Percentiles rank a stretch among this genome's conserved stretches.
phyloP scores from a whole-genome alignment of 2,329 filamentous ascomycete genomes.

The Penicillium sp. region DNA sequence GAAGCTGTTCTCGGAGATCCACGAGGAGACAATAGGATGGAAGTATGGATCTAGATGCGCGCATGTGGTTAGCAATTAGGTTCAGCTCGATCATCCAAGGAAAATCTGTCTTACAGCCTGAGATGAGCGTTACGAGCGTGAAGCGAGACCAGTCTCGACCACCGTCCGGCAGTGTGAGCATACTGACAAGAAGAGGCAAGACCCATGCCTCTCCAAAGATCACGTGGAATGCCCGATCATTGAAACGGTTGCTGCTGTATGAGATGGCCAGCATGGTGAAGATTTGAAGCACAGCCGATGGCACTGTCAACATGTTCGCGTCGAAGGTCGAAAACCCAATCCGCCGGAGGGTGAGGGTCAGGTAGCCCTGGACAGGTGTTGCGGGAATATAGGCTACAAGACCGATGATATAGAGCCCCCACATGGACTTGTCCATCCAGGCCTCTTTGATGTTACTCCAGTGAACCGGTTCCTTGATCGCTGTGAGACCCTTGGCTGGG shows the following conservation, averaged over 20 bases:
- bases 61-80: background rate
- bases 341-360: conserved; percentile 37
- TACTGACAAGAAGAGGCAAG: conserved; percentile 46
- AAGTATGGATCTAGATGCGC: background rate
- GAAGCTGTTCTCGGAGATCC: conserved; percentile 3
- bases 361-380: conserved; percentile 19
- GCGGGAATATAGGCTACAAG: conserved; percentile 32
- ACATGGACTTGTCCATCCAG: conserved; percentile 49
- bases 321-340: conserved; percentile 47
- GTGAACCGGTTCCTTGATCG: conserved; percentile 48
- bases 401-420: conserved; percentile 46
- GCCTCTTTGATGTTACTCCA: conserved; percentile 17
- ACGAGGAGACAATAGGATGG: background rate
- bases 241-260: conserved; percentile 48
- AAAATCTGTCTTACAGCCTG: background rate
- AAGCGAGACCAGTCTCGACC: conserved; percentile 21
- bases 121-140: background rate
- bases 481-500: conserved; percentile 51
- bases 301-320: conserved; percentile 50
- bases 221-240: conserved; percentile 49
- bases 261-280: conserved; percentile 48
- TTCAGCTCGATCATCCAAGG: background rate
- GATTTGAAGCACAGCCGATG: conserved; percentile 48
- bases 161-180: conserved; percentile 41
- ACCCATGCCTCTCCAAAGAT: conserved; percentile 49